Evolutionary conservation across 2,329 filamentous ascomycete species (phyloP).

Genomic region (Raffaelea deltoideospora): DNA sequence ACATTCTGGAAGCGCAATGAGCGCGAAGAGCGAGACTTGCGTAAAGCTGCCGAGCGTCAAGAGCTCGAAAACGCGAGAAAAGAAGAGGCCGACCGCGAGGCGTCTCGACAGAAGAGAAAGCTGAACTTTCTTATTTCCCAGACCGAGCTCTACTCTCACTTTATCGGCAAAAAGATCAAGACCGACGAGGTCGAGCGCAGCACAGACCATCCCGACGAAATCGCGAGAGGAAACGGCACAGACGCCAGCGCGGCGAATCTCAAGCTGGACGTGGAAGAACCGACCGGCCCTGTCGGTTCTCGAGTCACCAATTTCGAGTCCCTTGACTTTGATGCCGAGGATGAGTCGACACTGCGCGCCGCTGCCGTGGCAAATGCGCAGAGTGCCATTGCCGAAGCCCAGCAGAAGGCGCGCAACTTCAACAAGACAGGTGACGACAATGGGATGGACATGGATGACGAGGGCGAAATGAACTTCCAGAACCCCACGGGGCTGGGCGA

Average conservation of each 20-base stretch:
- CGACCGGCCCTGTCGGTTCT: conserved; percentile 35
- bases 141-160: conserved; percentile 97
- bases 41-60: conserved; percentile 87
- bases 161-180: conserved; percentile 98
- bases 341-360: conserved; percentile 64
- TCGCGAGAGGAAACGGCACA: conserved; percentile 27
- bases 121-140: conserved; percentile 99
- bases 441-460: conserved; percentile 55
- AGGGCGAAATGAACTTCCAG: conserved; percentile 99
- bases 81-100: conserved; percentile 93
- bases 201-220: conserved; percentile 65
- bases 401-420: conserved; percentile 84
- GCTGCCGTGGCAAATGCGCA: conserved; percentile 94
- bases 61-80: conserved; percentile 94
- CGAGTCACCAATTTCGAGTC: conserved; percentile 92
- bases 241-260: conserved; percentile 23
- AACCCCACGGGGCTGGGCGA: conserved; percentile 92
- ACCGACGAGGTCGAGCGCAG: conserved; percentile 87
- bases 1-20: conserved; percentile 99
- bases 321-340: conserved; percentile 88
- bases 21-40: conserved; percentile 84
- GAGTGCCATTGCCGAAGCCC: conserved; percentile 85
- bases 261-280: conserved; percentile 32
- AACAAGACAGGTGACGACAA: conserved; percentile 49
- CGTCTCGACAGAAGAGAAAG: conserved; percentile 93